These are phyloP conservation scores for Hevea brasiliensis DNA, from an alignment of 345 rosid species.

Conservation along the genomic window DNA sequence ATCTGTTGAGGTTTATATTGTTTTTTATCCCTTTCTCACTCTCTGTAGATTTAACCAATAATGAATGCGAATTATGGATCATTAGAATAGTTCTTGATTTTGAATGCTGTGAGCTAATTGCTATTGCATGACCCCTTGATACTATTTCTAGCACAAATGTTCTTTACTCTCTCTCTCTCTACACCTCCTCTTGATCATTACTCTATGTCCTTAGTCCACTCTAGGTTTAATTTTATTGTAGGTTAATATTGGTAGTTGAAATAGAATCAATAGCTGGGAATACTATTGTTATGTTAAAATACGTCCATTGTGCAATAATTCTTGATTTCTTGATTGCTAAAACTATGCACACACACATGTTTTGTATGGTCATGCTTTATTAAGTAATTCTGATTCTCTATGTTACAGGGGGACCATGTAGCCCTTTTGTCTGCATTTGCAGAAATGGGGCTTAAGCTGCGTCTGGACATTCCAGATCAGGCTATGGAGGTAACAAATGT, in stretches of 20 bases:
- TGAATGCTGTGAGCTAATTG: constrained; percentile 2
- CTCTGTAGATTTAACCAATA: neutral
- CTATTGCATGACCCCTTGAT: neutral
- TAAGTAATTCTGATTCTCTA: neutral
- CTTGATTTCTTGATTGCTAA: constrained; percentile 5
- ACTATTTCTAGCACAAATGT: neutral
- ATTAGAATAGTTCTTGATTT: constrained; percentile 1
- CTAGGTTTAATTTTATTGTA: neutral
- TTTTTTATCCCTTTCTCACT: constrained; percentile 14
- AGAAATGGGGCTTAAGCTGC: constrained; percentile 96
- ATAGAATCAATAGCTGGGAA: neutral
- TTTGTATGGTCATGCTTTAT: too few relatives aligned
- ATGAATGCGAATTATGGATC: neutral
- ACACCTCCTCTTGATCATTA: neutral
- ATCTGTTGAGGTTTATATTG: constrained; percentile 76
- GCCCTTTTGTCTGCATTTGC: constrained; percentile 92
- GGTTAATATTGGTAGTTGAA: neutral
- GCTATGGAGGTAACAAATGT: constrained; percentile 79
- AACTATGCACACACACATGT: neutral
- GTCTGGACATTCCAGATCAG: constrained; percentile 76
- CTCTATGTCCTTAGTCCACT: neutral
- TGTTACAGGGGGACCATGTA: constrained; percentile 88
- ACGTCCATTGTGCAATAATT: neutral
- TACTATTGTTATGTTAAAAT: too few relatives aligned
- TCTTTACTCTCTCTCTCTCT: neutral